Evolutionary conservation across 805 yeast species (phyloP), one percentile per base, ranked within the genome.

Genomic region (Nakazawaea ambrosiae): DNA sequence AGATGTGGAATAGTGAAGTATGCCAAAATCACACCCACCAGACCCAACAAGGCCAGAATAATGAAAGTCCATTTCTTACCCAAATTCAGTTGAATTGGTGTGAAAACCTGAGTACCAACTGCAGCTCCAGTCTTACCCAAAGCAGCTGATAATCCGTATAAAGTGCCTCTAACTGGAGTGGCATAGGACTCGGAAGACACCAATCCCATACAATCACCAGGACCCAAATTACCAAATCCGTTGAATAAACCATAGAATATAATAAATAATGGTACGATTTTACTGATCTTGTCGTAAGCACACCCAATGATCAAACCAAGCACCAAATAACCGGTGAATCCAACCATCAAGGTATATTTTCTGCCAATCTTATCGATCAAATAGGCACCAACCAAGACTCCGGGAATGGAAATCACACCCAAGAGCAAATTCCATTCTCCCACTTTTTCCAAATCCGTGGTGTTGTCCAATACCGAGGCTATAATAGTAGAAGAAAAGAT

Each of bases 101-200:
- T 73, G 60, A 84, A 83, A 14, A 71, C 70, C 53, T 78, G 73
- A 18, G 88, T 81, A 20, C 92, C 92, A 16, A 81, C 77, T 17
- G 81, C 88, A n/a, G 90, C 92, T 40, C 92, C 94, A 19, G 80
- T 81, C 56, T 83, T 83, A 40, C 92, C 92, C 33, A 81, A 63
- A 3, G 89, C 92, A 27, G 92, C 92, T 33, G 82, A 70, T 17
- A 83, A 47, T 27, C 90, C 90, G 49, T 83, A 83, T 34, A 73
- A 65, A 1, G 87, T 78, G 27, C 89, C 90, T 57, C 92, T 68
- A 30, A 83, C 75, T 11, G 85, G 82, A 6, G 89, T 80, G 15
- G 92, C 88, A 49, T 68, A 83, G 4, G 75, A 66, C 57, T 83
- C 90, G 19, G 83, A 71, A 9, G 81, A 66, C 1, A 67, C 60